Evolutionary conservation across 225 moss, liverwort and hornwort genomes (phyloP).

Genomic region (Marchantia polymorpha): DNA sequence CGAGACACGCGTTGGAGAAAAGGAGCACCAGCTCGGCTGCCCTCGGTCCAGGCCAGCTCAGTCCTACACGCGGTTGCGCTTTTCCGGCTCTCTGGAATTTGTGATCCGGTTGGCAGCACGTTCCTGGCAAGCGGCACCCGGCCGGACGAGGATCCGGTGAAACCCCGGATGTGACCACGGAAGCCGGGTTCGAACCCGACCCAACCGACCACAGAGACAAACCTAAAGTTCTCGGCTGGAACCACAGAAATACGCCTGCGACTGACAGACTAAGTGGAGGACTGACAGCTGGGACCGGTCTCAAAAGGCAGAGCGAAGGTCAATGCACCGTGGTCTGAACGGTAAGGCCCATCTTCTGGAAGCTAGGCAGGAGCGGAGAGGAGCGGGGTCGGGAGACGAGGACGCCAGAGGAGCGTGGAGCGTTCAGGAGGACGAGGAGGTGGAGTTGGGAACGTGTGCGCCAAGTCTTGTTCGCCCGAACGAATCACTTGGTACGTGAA

Average conservation of each 20-base stretch:
- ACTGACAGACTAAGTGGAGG: not conserved
- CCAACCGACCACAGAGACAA: not conserved
- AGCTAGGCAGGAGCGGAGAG: not conserved
- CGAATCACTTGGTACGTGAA: not conserved
- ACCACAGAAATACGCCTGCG: not conserved
- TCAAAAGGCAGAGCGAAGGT: not conserved
- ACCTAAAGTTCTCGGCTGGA: not conserved
- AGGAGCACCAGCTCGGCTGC: too few relatives aligned
- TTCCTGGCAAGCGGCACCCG: too few relatives aligned
- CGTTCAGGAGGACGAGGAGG: too few relatives aligned
- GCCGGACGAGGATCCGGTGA: too few relatives aligned
- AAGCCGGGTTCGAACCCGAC: not conserved
- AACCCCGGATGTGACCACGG: not conserved
- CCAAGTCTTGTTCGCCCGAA: not conserved
- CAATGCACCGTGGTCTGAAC: not conserved
- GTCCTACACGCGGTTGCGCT: not conserved
- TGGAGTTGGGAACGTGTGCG: not conserved
- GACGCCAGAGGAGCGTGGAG: not conserved
- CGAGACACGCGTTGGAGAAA: too few relatives aligned
- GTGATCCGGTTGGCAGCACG: too few relatives aligned
- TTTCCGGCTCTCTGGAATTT: too few relatives aligned
- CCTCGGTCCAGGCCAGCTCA: not conserved
- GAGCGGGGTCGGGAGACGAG: not conserved
- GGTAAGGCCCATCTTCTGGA: not conserved
- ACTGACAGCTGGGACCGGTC: not conserved